These are phyloP conservation scores for Arctostaphylos glauca DNA, from an alignment of 148 eudicot species.

Conservation along the genomic window DNA sequence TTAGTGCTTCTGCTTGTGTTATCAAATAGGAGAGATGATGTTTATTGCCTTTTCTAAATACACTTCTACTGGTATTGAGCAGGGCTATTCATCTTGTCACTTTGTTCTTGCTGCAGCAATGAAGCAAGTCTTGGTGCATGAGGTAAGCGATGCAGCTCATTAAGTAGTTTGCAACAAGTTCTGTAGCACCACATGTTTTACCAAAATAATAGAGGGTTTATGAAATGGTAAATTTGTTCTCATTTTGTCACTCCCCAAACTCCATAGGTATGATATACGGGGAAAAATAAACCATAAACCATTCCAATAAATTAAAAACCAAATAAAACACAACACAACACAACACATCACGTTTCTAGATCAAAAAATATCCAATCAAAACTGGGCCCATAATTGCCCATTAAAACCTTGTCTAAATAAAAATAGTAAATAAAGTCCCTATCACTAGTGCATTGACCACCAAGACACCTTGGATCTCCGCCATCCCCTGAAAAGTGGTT, in stretches of 20 bases:
- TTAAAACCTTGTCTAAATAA: too few species aligned
- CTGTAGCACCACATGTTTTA: background rate
- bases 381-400: too few species aligned
- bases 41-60: constrained; percentile 18
- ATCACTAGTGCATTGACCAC: too few species aligned
- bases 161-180: background rate
- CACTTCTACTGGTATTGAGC: constrained; percentile 20
- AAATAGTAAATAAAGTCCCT: too few species aligned
- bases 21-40: background rate
- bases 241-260: background rate
- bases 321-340: too few species aligned
- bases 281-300: too few species aligned
- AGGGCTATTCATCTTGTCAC: constrained; percentile 67
- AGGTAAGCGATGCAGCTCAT: constrained; percentile 48
- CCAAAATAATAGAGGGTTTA: background rate
- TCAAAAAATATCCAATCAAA: too few species aligned
- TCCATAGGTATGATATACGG: too few species aligned
- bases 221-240: background rate
- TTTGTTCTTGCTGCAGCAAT: constrained; percentile 66
- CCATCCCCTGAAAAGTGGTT: too few species aligned
- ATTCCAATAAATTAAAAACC: too few species aligned
- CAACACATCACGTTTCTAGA: too few species aligned
- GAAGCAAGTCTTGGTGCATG: constrained; percentile 85
- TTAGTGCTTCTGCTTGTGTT: constrained; percentile 25
- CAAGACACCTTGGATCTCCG: too few species aligned